phyloP scores from a whole-genome alignment of 805 yeast genomes.

The Wickerhamiella kurtzmanii region DNA sequence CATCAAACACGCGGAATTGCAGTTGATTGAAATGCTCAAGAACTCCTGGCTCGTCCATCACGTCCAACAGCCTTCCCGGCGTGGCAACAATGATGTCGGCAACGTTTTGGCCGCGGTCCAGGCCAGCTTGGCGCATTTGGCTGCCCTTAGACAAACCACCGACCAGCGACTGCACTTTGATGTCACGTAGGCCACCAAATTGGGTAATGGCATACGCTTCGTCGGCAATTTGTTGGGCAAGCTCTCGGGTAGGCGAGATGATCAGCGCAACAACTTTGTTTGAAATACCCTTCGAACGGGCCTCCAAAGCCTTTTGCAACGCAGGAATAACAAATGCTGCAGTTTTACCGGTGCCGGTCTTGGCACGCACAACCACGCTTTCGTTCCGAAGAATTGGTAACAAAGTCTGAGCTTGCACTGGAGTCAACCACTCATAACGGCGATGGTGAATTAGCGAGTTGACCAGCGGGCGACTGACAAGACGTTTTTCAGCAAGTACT shows the following conservation, averaged over 20 bases:
- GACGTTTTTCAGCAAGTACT: conserved; percentile 17
- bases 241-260: conserved; percentile 82
- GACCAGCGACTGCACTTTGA: conserved; percentile 41
- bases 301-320: conserved; percentile 40
- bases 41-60: conserved; percentile 35
- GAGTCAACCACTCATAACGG: conserved; percentile 23
- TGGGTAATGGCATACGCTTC: conserved; percentile 40
- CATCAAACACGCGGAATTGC: conserved; percentile 65
- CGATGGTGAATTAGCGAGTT: conserved; percentile 24
- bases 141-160: conserved; percentile 45
- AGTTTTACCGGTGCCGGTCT: conserved; percentile 93
- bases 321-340: conserved; percentile 78
- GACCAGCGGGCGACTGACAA: conserved; percentile 23
- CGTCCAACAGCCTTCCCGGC: conserved; percentile 71
- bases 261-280: conserved; percentile 45
- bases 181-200: conserved; percentile 23
- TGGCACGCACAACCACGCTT: conserved; percentile 76
- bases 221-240: conserved; percentile 66
- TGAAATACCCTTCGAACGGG: conserved; percentile 25
- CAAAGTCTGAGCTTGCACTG: conserved; percentile 28
- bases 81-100: conserved; percentile 64
- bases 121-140: conserved; percentile 26
- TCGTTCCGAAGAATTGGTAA: conserved; percentile 59
- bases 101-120: conserved; percentile 20
- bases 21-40: conserved; percentile 39